Base-by-base conservation (phyloP, 441 rosid genomes). In the Corymbia calophylla region DNA sequence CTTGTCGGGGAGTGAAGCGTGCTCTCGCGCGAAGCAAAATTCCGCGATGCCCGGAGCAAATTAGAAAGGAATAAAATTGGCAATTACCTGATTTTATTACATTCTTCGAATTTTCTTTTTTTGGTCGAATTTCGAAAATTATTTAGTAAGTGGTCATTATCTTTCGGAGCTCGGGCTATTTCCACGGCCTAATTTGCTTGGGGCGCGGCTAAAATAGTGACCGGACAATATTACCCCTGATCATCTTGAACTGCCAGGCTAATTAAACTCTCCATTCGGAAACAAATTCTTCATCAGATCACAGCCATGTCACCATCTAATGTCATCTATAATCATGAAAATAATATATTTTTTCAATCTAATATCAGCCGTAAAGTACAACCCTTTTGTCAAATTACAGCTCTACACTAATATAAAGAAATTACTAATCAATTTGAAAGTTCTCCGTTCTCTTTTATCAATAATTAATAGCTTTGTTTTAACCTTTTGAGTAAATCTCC, bases 331-430 rank as follows among this genome's bases (percentile, higher is more conserved):
- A 32, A 68, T 68, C 7, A 68, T 8, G 80, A 32, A 31, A 68
- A 5, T 0, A 1, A 17, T 17, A 32, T 32, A 32, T 68, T 68
- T 68, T 32, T 68, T 68, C 25, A 18, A 32, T 18, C 1, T 32
- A 17, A 32, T 0, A 0, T 68, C 39, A 4, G 6, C 10, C 14
- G 1, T 0, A 68, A 31, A 32, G 0, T 0, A 31, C 2, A 3
- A 17, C 17, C 32, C 6, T 8, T 8, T 68, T 68, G 2, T 32
- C 23, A 17, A 68, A 1, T 32, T 66, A 66, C 0, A 4, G 23
- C 44, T 32, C 1, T 0, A 23, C 1, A 0, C 3, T 58, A 0
- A 15, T 16, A 2, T n/a, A 64, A 64, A 0, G 1, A 66, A 16
- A 1, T 66, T n/a, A 66, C 9, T 1, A 0, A 66, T 66, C 0